Conservation (phyloP, 805 yeast genomes). For the Lipomyces yamanashiensis region DNA sequence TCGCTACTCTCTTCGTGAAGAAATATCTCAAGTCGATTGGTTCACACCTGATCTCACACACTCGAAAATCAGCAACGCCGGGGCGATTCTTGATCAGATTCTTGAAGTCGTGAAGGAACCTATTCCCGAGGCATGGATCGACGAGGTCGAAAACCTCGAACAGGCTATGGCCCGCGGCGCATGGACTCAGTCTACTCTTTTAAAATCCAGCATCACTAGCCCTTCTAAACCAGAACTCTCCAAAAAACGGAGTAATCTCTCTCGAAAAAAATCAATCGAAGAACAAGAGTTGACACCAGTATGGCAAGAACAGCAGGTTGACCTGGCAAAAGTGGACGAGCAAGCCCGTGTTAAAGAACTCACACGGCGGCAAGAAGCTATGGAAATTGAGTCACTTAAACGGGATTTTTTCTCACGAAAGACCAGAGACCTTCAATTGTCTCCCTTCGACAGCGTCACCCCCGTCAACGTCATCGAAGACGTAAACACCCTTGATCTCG, state of each 20-base stretch:
- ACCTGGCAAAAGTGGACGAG: not conserved
- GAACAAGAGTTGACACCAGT: not conserved
- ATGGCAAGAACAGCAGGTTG: conserved; percentile 2
- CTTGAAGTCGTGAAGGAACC: conserved; percentile 29
- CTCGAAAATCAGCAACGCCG: conserved; percentile 13
- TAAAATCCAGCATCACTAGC: not conserved
- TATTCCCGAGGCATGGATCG: conserved; percentile 34
- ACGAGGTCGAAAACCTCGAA: conserved; percentile 28
- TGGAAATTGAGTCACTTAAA: not conserved
- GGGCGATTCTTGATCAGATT: conserved; percentile 25
- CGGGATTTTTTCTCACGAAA: not conserved
- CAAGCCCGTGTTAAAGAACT: not conserved
- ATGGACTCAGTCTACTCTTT: conserved; percentile 7
- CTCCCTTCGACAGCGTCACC: not conserved
- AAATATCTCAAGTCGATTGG: conserved; percentile 11
- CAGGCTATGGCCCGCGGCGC: conserved; percentile 8
- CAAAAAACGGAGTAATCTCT: not conserved
- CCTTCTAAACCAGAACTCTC: not conserved
- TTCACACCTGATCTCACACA: not conserved
- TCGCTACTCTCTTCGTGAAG: not conserved
- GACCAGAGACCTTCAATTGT: not conserved
- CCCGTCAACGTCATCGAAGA: not conserved
- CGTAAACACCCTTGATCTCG: not conserved
- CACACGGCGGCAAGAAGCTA: conserved; percentile 6
- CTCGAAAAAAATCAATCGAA: not conserved